Evolutionary conservation across 768 basidiomycete species (phyloP).

Genomic region (Mycena capillaripes): DNA sequence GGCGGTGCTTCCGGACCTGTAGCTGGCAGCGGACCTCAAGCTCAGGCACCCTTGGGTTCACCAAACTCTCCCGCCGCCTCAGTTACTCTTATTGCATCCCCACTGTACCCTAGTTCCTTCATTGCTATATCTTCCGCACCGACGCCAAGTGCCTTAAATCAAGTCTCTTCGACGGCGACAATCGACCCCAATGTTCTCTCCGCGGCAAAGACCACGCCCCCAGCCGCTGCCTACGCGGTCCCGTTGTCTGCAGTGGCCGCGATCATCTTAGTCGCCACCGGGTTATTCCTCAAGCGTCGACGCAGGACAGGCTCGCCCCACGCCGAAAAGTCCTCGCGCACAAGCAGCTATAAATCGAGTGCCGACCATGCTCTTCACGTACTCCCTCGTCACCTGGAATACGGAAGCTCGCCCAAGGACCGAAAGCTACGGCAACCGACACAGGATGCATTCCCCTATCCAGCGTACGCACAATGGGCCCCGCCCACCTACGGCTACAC

Average conservation of each 20-base stretch:
- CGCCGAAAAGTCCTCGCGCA: constrained; percentile 31
- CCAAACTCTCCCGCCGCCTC: not conserved
- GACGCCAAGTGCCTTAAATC: constrained; percentile 1
- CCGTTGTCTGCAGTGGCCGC: constrained; percentile 50
- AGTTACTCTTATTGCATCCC: not conserved
- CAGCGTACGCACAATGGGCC: constrained; percentile 29
- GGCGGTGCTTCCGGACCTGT: constrained; percentile 16
- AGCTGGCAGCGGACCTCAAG: constrained; percentile 24
- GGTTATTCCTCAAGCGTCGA: constrained; percentile 45
- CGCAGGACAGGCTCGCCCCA: constrained; percentile 41
- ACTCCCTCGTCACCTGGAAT: constrained; percentile 34
- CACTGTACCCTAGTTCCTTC: constrained; percentile 17
- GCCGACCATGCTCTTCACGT: constrained; percentile 36
- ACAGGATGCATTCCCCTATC: constrained; percentile 14
- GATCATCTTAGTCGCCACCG: constrained; percentile 46
- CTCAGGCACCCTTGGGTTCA: constrained; percentile 28
- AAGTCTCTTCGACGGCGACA: constrained; percentile 4
- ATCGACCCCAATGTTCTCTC: constrained; percentile 37
- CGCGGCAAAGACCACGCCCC: constrained; percentile 40
- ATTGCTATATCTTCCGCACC: not conserved
- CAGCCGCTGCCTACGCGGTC: constrained; percentile 49
- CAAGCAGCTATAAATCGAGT: constrained; percentile 36
- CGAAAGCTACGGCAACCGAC: not conserved
- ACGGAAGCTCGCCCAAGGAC: constrained; percentile 23
- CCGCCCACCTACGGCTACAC: constrained; percentile 1